phyloP scores from a whole-genome alignment of 257 asterid genomes.

The Solanum ossicruentum region DNA sequence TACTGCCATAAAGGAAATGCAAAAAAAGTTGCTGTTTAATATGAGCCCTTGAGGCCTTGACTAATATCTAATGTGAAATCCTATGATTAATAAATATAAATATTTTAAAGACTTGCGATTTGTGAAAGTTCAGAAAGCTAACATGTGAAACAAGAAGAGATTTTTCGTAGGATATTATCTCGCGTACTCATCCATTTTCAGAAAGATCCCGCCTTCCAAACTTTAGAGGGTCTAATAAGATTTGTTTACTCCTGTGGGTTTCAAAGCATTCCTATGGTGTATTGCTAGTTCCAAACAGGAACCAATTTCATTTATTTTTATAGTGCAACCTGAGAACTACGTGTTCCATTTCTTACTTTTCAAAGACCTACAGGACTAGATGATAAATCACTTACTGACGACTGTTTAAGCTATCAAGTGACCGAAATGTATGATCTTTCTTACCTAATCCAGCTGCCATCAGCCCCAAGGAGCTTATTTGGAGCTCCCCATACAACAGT shows the following conservation, averaged over 20 bases:
- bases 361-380: background rate
- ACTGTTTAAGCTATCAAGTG: background rate
- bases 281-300: background rate
- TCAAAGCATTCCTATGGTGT: background rate
- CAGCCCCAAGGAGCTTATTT: conserved; percentile 97
- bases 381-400: background rate
- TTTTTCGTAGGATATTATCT: background rate
- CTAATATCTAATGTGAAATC: background rate
- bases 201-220: background rate
- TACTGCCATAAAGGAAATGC: background rate
- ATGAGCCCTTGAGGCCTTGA: background rate
- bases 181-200: background rate
- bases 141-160: background rate
- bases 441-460: conserved; percentile 99
- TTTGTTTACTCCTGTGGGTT: background rate
- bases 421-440: background rate
- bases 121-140: background rate
- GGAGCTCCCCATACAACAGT: conserved; percentile 98
- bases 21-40: background rate
- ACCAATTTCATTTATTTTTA: background rate
- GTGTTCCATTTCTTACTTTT: background rate
- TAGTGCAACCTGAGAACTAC: background rate
- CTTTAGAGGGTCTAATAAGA: background rate
- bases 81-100: background rate
- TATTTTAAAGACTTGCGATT: background rate